Conservation (phyloP, 148 eudicot genomes). For the Rhododendron kiyosumense region DNA sequence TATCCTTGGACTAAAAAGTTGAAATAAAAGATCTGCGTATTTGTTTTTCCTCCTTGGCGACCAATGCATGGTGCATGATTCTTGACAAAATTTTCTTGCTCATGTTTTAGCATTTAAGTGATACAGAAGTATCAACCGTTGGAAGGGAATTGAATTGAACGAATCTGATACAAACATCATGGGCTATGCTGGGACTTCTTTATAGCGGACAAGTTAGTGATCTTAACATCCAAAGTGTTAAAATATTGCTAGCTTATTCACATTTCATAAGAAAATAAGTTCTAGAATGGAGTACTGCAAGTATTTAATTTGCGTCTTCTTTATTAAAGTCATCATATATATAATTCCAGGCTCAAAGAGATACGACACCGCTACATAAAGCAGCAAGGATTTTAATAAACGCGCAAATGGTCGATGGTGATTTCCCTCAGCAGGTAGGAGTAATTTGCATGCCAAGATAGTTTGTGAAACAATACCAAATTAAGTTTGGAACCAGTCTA, state of each 20-base stretch:
- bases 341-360: slow-evolving; percentile 32
- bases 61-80: no score
- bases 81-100: neutral
- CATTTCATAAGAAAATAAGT: neutral
- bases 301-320: neutral
- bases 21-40: no score
- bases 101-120: neutral
- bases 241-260: neutral
- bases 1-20: no score
- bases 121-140: slow-evolving; percentile 34
- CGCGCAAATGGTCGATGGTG: slow-evolving; percentile 47
- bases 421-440: slow-evolving; percentile 54
- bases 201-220: slow-evolving; percentile 40
- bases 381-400: slow-evolving; percentile 45
- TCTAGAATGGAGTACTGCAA: neutral
- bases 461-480: neutral
- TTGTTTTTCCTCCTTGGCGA: no score
- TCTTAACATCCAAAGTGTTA: neutral
- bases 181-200: no score
- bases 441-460: slow-evolving; percentile 6
- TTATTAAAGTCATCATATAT: neutral
- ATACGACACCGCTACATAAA: slow-evolving; percentile 40
- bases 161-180: slow-evolving; percentile 35
- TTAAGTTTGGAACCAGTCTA: no score
- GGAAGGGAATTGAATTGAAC: slow-evolving; percentile 33